Percentiles rank a stretch among this genome's conserved stretches.
phyloP scores from a whole-genome alignment of 306 rosid genomes.

The Lathyrus sativus region DNA sequence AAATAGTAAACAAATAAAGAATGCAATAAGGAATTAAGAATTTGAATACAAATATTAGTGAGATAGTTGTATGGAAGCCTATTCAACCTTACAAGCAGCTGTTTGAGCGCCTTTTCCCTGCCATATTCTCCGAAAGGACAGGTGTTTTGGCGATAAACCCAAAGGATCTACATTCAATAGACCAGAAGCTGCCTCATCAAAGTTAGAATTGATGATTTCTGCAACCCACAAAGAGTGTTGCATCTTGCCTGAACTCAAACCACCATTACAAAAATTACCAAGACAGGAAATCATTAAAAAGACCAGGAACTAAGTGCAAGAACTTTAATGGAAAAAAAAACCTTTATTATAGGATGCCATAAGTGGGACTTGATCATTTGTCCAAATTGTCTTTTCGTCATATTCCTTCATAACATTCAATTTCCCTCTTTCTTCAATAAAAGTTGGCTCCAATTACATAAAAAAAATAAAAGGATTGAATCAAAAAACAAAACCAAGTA shows the following conservation, averaged over 20 bases:
- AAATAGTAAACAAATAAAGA: slow-evolving; percentile 33
- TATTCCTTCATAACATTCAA: slow-evolving; percentile 82
- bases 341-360: slow-evolving; percentile 97
- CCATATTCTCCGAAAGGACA: slow-evolving; percentile 87
- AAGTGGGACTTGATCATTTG: slow-evolving; percentile 85
- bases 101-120: slow-evolving; percentile 93
- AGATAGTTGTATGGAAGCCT: slow-evolving; percentile 12
- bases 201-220: slow-evolving; percentile 63
- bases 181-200: slow-evolving; percentile 51
- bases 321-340: slow-evolving; percentile 37
- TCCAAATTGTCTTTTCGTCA: slow-evolving; percentile 97
- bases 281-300: slow-evolving; percentile 31
- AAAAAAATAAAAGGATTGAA: neutral
- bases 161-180: slow-evolving; percentile 60
- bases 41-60: slow-evolving; percentile 2
- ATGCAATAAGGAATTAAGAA: slow-evolving; percentile 23
- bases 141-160: slow-evolving; percentile 60
- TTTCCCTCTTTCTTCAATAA: slow-evolving; percentile 89
- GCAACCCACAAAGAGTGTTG: slow-evolving; percentile 96
- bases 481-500: slow-evolving; percentile 21
- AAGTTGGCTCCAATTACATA: slow-evolving; percentile 53
- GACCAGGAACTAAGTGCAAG: slow-evolving; percentile 33
- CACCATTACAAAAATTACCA: slow-evolving; percentile 34
- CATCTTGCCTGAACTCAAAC: slow-evolving; percentile 79
- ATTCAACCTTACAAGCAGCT: slow-evolving; percentile 82